Evolutionary conservation across 2,329 filamentous ascomycete genomes (phyloP), one percentile per base, ranked within the genome.

Genomic region (Paraphoma sp.): DNA sequence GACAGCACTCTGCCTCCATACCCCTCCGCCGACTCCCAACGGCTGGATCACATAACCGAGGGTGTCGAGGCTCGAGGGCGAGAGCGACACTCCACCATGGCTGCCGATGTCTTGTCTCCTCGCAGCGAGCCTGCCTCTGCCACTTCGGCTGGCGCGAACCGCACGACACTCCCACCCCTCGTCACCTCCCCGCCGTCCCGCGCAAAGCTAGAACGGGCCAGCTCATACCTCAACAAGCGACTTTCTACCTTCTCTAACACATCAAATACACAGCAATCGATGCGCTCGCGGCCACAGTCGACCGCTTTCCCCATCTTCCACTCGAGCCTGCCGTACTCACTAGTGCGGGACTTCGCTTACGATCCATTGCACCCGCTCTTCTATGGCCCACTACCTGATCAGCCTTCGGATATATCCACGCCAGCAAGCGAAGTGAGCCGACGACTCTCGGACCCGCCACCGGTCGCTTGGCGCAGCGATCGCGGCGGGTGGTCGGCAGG

Each of bases 281-380:
- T 67, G 29, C 86, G 89, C 60, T 96, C 93, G 62, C 88, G 92
- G 58, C 92, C 93, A 17, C 84, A 84, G 53, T 96, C 92, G n/a
- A 86, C 90, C 71, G 84, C 91, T 60, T 94, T 95, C 71, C 90
- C 92, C 14, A 82, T 90, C 69, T 95, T 92, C 77, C 89, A 92
- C 68, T 95, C 93, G 56, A 96, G 88, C 73, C 85, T 97, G 16
- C 79, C 91, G 6, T 97, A 97, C 76, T 88, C 93, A n/a, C 83
- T 92, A 44, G 93, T 99, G 63, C 90, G 95, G 71, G 95, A 99
- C 82, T 99, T 98, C 79, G 95, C 95, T 65, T 99, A 98, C 75
- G 87, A 92, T 31, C 75, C 86, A 28, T 84, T 85, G 53, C 91
- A 98, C 76, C 93, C 92, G 43, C 84, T 97, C 77, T 95, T 98